Conservation (phyloP, 2,329 filamentous ascomycete genomes). For the Drechslerella dactyloides region DNA sequence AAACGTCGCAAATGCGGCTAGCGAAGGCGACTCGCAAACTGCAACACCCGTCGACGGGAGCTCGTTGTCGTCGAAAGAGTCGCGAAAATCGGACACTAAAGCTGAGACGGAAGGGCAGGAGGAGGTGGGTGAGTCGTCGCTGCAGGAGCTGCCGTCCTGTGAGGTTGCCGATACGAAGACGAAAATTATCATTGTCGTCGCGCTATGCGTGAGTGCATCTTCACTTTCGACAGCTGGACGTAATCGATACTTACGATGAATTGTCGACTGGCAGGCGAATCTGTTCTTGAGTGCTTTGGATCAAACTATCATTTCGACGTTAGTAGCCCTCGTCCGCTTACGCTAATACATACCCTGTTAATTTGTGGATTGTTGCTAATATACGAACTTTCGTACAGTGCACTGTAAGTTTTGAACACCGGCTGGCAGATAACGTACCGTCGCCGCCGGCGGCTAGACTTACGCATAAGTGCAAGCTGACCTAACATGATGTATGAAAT, state of each 20-base stretch:
- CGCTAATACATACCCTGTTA: background rate
- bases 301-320: constrained; percentile 54
- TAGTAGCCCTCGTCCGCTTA: constrained; percentile 11
- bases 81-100: too few species aligned
- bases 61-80: too few species aligned
- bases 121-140: too few species aligned
- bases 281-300: constrained; percentile 55
- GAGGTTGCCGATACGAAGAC: constrained; percentile 46
- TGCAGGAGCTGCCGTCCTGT: too few species aligned
- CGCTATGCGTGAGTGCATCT: constrained; percentile 54
- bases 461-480: background rate
- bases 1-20: too few species aligned
- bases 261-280: constrained; percentile 50
- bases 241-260: background rate
- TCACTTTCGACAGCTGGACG: background rate
- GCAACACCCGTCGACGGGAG: too few species aligned
- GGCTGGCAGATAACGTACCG: background rate
- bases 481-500: background rate
- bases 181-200: constrained; percentile 54
- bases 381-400: constrained; percentile 11
- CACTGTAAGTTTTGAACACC: constrained; percentile 34
- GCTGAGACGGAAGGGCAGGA: too few species aligned
- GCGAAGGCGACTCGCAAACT: too few species aligned
- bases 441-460: background rate
- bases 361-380: constrained; percentile 10